Evolutionary conservation across 768 basidiomycete genomes (phyloP), one percentile per base, ranked within the genome.

Genomic region (Leucogyrophana mollusca): DNA sequence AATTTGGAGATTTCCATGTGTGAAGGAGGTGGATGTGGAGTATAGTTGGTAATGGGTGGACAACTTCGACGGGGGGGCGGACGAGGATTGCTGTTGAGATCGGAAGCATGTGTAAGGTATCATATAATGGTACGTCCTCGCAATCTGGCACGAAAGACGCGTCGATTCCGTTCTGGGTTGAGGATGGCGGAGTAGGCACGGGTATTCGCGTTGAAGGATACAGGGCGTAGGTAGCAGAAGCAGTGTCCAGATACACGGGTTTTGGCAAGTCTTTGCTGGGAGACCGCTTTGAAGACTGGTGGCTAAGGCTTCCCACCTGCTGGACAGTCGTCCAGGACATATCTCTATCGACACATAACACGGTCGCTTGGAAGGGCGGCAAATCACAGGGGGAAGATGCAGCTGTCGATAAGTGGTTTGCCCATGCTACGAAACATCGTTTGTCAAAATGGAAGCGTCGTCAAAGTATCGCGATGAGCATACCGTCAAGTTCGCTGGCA

Each of bases 21-120:
- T 80, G 71, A 18, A 92, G 69, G 11, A 85, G 70, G 61, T 85
- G 80, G 23, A 88, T 66, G 42, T 84, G 76, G 23, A 85, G 71
- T 76, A 77, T 83, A 33, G 61, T 61, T 36, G 72, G 68, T 34
- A 71, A 60, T 16, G 75, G 62, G 49, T 69, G 65, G 30, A 77
- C 62, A 9, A 76, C 60, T 27, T 76, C 59, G 9, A 71, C 55
- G 27, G 87, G 78, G 18, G 77, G 68, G 40, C 77, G 76, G 25
- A 90, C 65, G 33, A 92, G 73, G 3, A 79, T 73, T 3, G 81
- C 74, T 40, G 80, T 80, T 13, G 73, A 72, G 17, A 76, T 68
- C 0, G 87, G 86, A 2, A 82, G 69, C 21, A 85, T 57, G 23
- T 72, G 66, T 5, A 76, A 47, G 4, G 70, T 56, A 49, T 73